These are phyloP conservation scores for Prunus davidiana DNA, from an alignment of 306 rosid species.

Conservation along the genomic window DNA sequence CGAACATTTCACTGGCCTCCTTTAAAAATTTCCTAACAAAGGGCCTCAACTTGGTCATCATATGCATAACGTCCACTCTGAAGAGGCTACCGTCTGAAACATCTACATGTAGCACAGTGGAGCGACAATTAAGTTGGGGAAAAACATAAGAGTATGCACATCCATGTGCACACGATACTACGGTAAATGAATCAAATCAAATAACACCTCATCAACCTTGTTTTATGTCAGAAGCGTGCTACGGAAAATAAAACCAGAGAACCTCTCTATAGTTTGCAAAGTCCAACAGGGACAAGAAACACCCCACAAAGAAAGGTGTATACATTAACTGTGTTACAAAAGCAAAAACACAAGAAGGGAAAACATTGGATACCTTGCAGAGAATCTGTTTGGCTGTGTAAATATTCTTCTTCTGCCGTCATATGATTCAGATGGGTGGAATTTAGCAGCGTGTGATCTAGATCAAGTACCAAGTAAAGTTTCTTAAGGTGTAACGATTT, in stretches of 20 bases:
- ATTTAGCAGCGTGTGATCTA: conserved; percentile 83
- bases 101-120: conserved; percentile 34
- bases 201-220: neutral
- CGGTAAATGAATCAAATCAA: neutral
- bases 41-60: conserved; percentile 95
- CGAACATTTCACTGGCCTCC: conserved; percentile 74
- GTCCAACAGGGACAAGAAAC: neutral
- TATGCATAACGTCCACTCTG: conserved; percentile 55
- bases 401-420: conserved; percentile 60
- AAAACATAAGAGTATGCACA: neutral
- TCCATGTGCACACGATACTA: neutral
- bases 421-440: conserved; percentile 57
- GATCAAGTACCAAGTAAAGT: conserved; percentile 82
- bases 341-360: conserved; percentile 14
- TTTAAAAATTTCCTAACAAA: conserved; percentile 67
- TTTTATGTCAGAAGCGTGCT: neutral
- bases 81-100: conserved; percentile 70
- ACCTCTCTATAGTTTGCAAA: neutral
- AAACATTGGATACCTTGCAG: conserved; percentile 44
- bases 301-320: neutral
- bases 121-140: conserved; percentile 8
- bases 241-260: neutral
- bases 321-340: neutral
- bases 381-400: conserved; percentile 55
- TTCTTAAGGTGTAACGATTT: conserved; percentile 48